phyloP scores from a whole-genome alignment of 768 basidiomycete species.

The Stropharia rugosoannulata region DNA sequence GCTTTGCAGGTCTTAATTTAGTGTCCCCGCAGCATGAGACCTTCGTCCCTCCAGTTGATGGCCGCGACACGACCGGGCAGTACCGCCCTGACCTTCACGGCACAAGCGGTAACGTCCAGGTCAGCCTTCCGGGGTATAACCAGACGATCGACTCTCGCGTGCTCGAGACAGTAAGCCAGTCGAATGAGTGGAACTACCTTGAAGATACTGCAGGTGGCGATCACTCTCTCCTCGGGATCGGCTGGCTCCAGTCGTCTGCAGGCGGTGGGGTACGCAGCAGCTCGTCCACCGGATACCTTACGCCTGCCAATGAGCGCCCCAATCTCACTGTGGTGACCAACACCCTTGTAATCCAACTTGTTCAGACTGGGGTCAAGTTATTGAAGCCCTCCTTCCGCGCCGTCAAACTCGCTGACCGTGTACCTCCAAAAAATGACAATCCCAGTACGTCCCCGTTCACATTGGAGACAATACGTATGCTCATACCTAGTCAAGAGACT shows the following conservation, averaged over 20 bases:
- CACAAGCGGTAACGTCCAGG: constrained; percentile 25
- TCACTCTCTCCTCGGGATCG: constrained; percentile 26
- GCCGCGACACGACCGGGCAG: constrained; percentile 34
- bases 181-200: constrained; percentile 31
- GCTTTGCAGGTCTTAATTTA: too few species aligned
- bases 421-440: too few species aligned
- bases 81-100: constrained; percentile 35
- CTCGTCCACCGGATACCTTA: constrained; percentile 35
- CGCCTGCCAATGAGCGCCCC: constrained; percentile 23
- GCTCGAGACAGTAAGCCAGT: constrained; percentile 31
- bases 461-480: too few species aligned
- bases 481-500: background rate
- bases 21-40: constrained; percentile 26
- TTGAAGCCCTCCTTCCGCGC: background rate
- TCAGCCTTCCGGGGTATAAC: constrained; percentile 31
- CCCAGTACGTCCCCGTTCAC: too few species aligned
- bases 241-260: constrained; percentile 33
- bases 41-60: constrained; percentile 32
- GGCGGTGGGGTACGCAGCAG: constrained; percentile 31
- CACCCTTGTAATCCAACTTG: background rate
- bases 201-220: constrained; percentile 31
- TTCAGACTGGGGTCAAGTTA: background rate
- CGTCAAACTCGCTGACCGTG: background rate
- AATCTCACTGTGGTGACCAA: constrained; percentile 16
- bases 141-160: constrained; percentile 30